Evolutionary conservation across 2,329 filamentous ascomycete species (phyloP).

Genomic region (Claviceps cyperi): DNA sequence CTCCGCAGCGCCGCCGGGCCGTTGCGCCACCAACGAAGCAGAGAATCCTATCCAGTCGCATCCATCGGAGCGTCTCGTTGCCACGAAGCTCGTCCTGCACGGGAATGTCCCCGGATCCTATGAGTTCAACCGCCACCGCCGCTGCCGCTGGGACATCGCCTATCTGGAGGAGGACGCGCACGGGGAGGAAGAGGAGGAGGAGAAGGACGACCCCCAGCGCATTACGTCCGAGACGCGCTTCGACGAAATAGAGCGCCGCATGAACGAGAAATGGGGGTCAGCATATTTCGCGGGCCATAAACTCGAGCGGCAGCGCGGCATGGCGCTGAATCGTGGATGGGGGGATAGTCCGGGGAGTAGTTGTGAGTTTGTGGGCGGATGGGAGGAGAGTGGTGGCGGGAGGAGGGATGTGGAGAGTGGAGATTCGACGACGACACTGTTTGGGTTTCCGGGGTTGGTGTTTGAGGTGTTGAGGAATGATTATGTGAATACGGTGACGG

Average conservation of each 20-base stretch:
- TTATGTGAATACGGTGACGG: constrained; percentile 74
- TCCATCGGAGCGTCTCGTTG: constrained; percentile 55
- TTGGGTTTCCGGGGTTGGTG: constrained; percentile 82
- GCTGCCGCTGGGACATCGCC: constrained; percentile 71
- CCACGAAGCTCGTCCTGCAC: constrained; percentile 84
- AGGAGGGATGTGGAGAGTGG: constrained; percentile 40
- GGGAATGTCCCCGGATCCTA: constrained; percentile 93
- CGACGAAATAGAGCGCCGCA: constrained; percentile 50
- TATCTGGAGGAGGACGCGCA: constrained; percentile 26
- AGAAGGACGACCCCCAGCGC: constrained; percentile 24
- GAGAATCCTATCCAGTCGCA: constrained; percentile 24
- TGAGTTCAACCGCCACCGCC: constrained; percentile 86
- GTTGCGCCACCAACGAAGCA: constrained; percentile 9
- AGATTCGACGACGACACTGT: constrained; percentile 64
- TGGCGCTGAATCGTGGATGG: constrained; percentile 86
- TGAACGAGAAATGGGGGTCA: constrained; percentile 57
- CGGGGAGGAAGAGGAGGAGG: background rate
- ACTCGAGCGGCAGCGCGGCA: constrained; percentile 46
- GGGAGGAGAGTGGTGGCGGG: constrained; percentile 58
- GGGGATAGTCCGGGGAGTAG: constrained; percentile 84
- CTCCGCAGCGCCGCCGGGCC: constrained; percentile 42
- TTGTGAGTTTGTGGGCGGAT: constrained; percentile 70
- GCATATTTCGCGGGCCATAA: constrained; percentile 43
- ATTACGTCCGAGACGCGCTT: constrained; percentile 69
- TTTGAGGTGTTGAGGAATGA: constrained; percentile 95